Evolutionary conservation across 768 basidiomycete species (phyloP).

Genomic region (Fistulinella prunicolor): DNA sequence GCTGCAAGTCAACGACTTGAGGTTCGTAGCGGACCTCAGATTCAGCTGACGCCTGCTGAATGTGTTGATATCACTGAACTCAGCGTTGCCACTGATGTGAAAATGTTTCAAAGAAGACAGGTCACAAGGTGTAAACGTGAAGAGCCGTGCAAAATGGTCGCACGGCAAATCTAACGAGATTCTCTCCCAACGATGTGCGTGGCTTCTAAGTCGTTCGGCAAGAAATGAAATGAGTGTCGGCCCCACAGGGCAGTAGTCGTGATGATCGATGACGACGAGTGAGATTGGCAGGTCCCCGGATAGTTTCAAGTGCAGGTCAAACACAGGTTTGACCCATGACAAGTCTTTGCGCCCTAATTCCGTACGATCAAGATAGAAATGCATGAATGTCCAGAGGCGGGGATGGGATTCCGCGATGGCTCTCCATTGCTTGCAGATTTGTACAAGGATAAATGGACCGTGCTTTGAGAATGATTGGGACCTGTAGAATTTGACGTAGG

Average conservation of each 20-base stretch:
- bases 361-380: constrained; percentile 6
- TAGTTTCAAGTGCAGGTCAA: constrained; percentile 13
- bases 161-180: constrained; percentile 12
- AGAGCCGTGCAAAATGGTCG: constrained; percentile 12
- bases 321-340: not conserved
- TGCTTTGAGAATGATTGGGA: no score
- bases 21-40: constrained; percentile 10
- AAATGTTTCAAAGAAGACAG: constrained; percentile 14
- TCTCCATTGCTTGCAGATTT: constrained; percentile 24
- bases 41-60: not conserved
- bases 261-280: constrained; percentile 22
- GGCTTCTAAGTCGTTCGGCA: constrained; percentile 9
- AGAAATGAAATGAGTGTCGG: constrained; percentile 9
- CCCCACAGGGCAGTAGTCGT: constrained; percentile 5
- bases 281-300: constrained; percentile 16
- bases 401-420: constrained; percentile 8
- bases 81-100: constrained; percentile 3
- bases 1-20: constrained; percentile 16
- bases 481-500: not conserved
- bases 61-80: not conserved
- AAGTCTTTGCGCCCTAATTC: not conserved
- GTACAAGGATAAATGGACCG: constrained; percentile 12
- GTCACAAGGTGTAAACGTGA: constrained; percentile 13
- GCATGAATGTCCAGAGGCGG: constrained; percentile 23
- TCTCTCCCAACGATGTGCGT: constrained; percentile 18